Evolutionary conservation across 2,329 filamentous ascomycete species (phyloP), one percentile per base, ranked within the genome.

Genomic region (Truncatella angustata): DNA sequence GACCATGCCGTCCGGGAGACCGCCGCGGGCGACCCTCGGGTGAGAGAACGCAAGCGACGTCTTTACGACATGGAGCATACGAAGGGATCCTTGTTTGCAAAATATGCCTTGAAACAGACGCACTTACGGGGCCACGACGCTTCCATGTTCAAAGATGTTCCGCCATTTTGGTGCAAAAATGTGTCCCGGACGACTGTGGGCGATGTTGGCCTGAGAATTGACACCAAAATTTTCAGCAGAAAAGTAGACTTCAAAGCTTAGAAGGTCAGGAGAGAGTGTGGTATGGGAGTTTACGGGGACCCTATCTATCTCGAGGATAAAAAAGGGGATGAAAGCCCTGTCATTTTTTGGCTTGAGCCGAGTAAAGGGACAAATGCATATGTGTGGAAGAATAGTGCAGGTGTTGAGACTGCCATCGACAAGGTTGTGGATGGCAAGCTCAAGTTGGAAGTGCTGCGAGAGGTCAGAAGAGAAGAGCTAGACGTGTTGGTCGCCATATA

Each of bases 151-250:
- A 18, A n/a, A 10, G 18, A 26, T 16, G 18, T 23, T 12, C 24
- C 42, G 28, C 16, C 43, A 16, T 46, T 32, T 28, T 46, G 43
- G 43, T 46, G 43, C 28, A n/a, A 28, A 20, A 46, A 28, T 24
- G n/a, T 26, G 43, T 46, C 26, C 12, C 24, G 43, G 43, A 26
- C 20, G 20, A 46, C 43, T 4, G 26, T n/a, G 9, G 43, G 43
- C 4, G 26, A 46, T 11, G 26, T 46, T 21, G 16, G 43, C 26
- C 16, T 46, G 28, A 16, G 18, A 28, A 12, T 35, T 18, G 11
- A 34, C 26, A 34, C 43, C 12, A 14, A 28, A 16, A 18, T 46
- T 9, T 16, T 35, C 36, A 20, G 7, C 36, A n/a, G 16, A 11
- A 39, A 39, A 39, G 7, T 14, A 32, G 28, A 32, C 28, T 32